Percentiles rank a stretch among this genome's conserved stretches.
phyloP scores from a whole-genome alignment of 1,284 basidiomycete species.

The Ceratobasidium theobromae region DNA sequence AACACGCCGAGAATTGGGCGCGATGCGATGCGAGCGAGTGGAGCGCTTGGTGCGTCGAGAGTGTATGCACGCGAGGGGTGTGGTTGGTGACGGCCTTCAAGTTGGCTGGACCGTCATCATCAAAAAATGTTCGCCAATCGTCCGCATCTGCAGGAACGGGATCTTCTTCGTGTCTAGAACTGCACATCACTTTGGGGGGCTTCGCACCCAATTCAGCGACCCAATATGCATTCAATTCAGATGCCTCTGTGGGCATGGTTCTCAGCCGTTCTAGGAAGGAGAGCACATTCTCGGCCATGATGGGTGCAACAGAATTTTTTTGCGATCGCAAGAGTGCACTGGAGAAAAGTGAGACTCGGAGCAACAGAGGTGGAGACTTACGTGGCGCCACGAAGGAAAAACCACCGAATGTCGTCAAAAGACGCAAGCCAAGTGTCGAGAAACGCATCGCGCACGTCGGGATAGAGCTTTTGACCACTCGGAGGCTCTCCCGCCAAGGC shows the following conservation, averaged over 20 bases:
- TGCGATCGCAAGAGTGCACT: slow-evolving; percentile 11
- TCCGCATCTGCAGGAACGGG: slow-evolving; percentile 49
- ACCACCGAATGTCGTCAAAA: slow-evolving; percentile 90
- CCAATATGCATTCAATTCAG: slow-evolving; percentile 87
- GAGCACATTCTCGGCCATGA: slow-evolving; percentile 61
- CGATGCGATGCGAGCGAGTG: slow-evolving; percentile 73
- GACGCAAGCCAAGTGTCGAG: slow-evolving; percentile 72
- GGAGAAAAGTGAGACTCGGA: background rate
- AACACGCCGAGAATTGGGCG: slow-evolving; percentile 74
- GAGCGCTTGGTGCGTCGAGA: slow-evolving; percentile 73
- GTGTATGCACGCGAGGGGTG: slow-evolving; percentile 55
- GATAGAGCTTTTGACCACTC: slow-evolving; percentile 47
- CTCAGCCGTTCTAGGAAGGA: slow-evolving; percentile 74
- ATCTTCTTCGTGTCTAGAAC: slow-evolving; percentile 43
- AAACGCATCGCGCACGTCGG: slow-evolving; percentile 65
- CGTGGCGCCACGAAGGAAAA: slow-evolving; percentile 85
- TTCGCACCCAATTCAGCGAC: slow-evolving; percentile 64
- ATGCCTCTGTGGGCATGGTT: slow-evolving; percentile 75
- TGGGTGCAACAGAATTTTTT: slow-evolving; percentile 43
- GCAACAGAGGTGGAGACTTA: slow-evolving; percentile 44
- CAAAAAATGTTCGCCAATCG: slow-evolving; percentile 82
- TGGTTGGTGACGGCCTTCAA: slow-evolving; percentile 4
- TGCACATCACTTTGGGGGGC: slow-evolving; percentile 52
- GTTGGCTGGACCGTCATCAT: slow-evolving; percentile 48
- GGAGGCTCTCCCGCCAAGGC: slow-evolving; percentile 47